Evolutionary conservation across 345 rosid species (phyloP).

Genomic region (Aegle marmelos): DNA sequence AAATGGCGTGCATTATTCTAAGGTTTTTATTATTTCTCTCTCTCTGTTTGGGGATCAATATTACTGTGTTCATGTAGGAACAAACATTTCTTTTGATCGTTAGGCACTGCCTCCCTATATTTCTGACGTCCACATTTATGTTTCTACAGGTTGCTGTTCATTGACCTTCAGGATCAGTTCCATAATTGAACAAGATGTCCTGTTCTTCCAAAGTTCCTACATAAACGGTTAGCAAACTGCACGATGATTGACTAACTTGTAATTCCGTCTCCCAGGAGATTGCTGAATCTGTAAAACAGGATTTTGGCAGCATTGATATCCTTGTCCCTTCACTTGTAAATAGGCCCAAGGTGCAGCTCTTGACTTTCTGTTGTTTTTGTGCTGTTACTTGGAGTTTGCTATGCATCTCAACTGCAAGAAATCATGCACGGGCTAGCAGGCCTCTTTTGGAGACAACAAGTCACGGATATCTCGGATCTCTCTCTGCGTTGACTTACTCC

Average conservation of each 20-base stretch:
- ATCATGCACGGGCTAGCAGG: constrained; percentile 56
- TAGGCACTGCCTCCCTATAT: neutral
- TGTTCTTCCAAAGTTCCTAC: neutral
- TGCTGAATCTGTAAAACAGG: constrained; percentile 56
- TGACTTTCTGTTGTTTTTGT: neutral
- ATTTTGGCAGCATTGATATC: constrained; percentile 67
- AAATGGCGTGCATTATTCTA: neutral
- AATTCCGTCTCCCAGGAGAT: constrained; percentile 36
- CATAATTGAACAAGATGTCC: neutral
- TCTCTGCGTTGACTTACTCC: constrained; percentile 93
- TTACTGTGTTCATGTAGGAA: neutral
- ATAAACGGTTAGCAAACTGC: neutral
- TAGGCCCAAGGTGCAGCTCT: constrained; percentile 56
- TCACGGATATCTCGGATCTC: constrained; percentile 80
- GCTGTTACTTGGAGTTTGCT: neutral
- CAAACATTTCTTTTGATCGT: neutral
- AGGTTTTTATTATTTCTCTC: neutral
- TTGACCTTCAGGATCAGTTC: neutral
- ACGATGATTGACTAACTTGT: neutral
- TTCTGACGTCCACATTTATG: neutral
- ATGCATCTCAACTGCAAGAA: neutral
- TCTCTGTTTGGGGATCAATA: neutral
- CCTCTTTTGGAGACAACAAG: constrained; percentile 90
- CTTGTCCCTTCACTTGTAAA: constrained; percentile 74
- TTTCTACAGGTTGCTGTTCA: neutral